Conservation (phyloP, 2,329 filamentous ascomycete genomes). For the Fusarium miscanthi region DNA sequence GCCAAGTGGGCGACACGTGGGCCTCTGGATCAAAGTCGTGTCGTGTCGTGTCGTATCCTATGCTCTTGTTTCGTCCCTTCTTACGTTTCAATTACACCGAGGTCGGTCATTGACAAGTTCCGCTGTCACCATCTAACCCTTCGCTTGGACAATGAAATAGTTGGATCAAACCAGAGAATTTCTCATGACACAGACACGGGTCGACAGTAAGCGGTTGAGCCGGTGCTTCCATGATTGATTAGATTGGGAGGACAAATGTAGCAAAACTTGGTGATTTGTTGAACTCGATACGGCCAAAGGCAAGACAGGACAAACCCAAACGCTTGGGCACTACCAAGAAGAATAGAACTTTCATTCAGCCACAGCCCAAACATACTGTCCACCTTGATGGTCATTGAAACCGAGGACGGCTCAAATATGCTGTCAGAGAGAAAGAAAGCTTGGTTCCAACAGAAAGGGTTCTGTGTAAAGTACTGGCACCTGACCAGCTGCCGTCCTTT, state of each 20-base stretch:
- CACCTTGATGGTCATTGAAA: neutral
- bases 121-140: neutral
- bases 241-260: neutral
- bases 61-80: neutral
- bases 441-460: neutral
- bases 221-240: neutral
- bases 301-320: neutral
- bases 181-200: neutral
- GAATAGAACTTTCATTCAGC: neutral
- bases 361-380: neutral
- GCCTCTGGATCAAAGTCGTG: neutral
- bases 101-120: neutral
- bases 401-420: neutral
- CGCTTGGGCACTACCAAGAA: neutral
- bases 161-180: neutral
- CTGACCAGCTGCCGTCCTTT: neutral
- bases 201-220: neutral
- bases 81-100: neutral
- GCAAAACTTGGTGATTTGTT: neutral
- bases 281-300: neutral
- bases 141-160: neutral
- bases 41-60: neutral
- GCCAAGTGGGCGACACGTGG: slow-evolving; percentile 1
- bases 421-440: neutral
- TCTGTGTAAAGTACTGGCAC: neutral